phyloP scores from a whole-genome alignment of 2,329 filamentous ascomycete genomes.

The Pseudogymnoascus sp. region DNA sequence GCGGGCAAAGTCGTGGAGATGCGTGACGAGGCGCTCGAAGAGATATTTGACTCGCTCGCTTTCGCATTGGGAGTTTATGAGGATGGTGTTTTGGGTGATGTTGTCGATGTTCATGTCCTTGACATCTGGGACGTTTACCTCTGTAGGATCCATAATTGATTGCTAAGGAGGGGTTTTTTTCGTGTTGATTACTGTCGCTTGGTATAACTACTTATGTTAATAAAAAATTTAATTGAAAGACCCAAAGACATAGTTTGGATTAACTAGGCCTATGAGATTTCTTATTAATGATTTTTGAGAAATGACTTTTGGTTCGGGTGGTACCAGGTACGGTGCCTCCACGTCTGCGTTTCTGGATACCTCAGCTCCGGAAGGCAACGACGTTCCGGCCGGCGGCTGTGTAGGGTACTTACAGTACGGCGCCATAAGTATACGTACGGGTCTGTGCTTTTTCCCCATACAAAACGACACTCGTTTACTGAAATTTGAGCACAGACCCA shows the following conservation, averaged over 20 bases:
- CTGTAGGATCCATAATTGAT: constrained; percentile 36
- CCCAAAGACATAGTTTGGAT: not conserved
- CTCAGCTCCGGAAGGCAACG: not conserved
- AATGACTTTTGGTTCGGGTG: not conserved
- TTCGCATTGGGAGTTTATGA: constrained; percentile 65
- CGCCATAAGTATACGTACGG: too few relatives aligned
- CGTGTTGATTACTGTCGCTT: not conserved
- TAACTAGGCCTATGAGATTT: not conserved
- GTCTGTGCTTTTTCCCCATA: too few relatives aligned
- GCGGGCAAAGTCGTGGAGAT: too few relatives aligned
- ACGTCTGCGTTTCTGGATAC: too few relatives aligned
- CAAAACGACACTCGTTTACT: too few relatives aligned
- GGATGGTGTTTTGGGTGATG: constrained; percentile 69
- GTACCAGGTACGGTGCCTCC: not conserved
- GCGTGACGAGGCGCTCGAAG: constrained; percentile 36
- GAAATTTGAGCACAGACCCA: too few relatives aligned
- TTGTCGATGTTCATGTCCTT: constrained; percentile 73
- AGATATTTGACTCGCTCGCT: constrained; percentile 64
- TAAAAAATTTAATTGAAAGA: not conserved
- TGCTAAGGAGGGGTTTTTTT: not conserved
- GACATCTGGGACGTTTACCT: constrained; percentile 44
- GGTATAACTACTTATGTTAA: not conserved
- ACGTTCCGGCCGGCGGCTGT: not conserved
- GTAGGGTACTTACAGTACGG: too few relatives aligned
- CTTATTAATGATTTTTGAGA: not conserved